Conservation (phyloP, 257 asterid species). For the Nicotiana undulata region DNA sequence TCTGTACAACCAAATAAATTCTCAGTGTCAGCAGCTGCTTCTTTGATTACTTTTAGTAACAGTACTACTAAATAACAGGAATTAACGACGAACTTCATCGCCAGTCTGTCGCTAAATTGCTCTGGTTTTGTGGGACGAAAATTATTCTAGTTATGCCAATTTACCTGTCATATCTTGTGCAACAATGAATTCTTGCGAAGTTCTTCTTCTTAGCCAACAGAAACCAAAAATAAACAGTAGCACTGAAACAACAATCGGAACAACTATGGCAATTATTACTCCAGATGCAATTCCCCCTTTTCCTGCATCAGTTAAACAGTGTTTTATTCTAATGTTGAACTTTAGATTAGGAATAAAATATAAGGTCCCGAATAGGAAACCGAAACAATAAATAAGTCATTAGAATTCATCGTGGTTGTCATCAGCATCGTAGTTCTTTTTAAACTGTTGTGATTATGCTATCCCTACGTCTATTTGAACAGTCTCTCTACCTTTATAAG, state of each 20-base stretch:
- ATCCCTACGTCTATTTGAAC: no score
- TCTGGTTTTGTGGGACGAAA: no score
- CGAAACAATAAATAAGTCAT: background rate
- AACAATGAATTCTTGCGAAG: background rate
- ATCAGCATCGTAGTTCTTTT: no score
- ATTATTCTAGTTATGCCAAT: background rate
- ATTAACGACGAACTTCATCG: no score
- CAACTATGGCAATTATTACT: background rate
- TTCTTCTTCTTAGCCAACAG: background rate
- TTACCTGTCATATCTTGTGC: background rate
- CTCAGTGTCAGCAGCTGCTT: background rate
- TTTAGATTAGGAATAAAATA: no score
- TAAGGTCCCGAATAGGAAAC: background rate
- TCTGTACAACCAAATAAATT: background rate
- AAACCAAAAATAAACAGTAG: background rate
- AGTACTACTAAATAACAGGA: background rate
- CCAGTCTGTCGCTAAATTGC: no score
- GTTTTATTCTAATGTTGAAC: background rate
- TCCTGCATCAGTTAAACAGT: background rate
- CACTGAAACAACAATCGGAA: background rate
- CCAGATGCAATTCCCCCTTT: slow-evolving; percentile 3
- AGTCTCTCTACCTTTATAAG: no score
- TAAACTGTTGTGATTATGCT: no score
- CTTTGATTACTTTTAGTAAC: background rate
- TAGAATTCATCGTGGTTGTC: background rate